Base-by-base conservation (phyloP, 345 rosid species). In the Viola odorata region DNA sequence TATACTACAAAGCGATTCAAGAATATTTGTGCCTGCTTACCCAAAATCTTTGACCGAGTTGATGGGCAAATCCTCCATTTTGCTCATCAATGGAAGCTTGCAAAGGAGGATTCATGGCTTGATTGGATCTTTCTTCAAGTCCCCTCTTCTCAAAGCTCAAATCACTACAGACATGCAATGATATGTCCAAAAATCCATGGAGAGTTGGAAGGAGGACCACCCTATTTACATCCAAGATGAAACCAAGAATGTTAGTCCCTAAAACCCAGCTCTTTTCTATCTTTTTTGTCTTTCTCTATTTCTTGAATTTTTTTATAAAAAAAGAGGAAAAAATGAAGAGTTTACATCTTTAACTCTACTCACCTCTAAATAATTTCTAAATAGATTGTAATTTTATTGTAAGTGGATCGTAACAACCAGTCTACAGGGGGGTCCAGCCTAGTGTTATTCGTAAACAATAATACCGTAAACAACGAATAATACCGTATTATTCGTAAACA, bases 101-200 rank as follows among this genome's bases (percentile, higher is more conserved):
- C 99, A 95, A 6, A 95, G 87, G 77, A 82, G 90, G 77, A 83
- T 91, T 58, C 99, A 95, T 80, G 97, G 97, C 39, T 78, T 91
- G n/a, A 69, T 89, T 3, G 95, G 87, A 8, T 70, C 95, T 15
- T 92, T 92, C 85, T 81, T 92, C 69, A 92, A 87, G 80, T 87
- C 98, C 5, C 58, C 87, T 52, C 79, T 71, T 56, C 91, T 92
- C 63, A 92, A 92, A 83, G 81, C 86, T 73, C 98, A 92, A 65
- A 77, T 92, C 65, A 83, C 91, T 13, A 68, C 65, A 65, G 96
- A 92, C 85, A 87, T 87, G 97, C 82, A 81, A 52, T 75, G 53
- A 17, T 83, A 79, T 77, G 81, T 89, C 48, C 78, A 73, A 2
- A 77, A 81, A 71, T 80, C 97, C 16, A 92, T 89, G 98, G 74